Base-by-base conservation (phyloP, 2,329 filamentous ascomycete species). In the Diaporthe destruens region DNA sequence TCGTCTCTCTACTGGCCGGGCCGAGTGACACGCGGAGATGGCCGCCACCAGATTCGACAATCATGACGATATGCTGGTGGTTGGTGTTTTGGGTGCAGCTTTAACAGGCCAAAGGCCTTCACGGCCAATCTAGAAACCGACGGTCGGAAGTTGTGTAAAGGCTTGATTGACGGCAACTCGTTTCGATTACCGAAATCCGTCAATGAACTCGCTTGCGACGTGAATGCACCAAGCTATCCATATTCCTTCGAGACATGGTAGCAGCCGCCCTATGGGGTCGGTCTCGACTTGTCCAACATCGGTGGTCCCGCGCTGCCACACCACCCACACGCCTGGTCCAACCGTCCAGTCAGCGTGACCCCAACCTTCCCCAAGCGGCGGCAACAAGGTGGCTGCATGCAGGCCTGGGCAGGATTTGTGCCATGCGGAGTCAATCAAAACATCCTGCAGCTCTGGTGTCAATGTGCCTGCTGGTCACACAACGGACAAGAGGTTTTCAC, bases 391-490 rank as follows among this genome's bases (percentile, higher is more conserved):
- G 53, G 59, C 53, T 54, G 56, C 53, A 71, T 71, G 71, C 59
- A 71, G 61, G 68, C 68, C 36, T 71, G n/a, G 54, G 54, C 34
- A 44, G 44, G 32, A 57, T 63, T 68, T 34, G 14, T 63, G 69
- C 59, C 61, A 66, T 57, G 72, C 68, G 68, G 61, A 67, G 36
- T 47, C 12, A 55, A 71, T 54, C n/a, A 71, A 61, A 47, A 51
- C 36, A 29, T 23, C 36, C 55, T 63, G 47, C 68, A 59, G 68
- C 49, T 49, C 54, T 36, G 32, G 55, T 23, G 44, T 12, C 42
- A 54, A 55, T 53, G 65, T 59, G 51, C 42, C 53, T 57, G 53
- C 53, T 36, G 39, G 70, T 73, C 49, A 66, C 72, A 71, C 72
- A 61, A 36, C 47, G 53, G 23, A 20, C 54, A 65, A 51, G 42